A percentile compares a stretch with the other conserved stretches of the same genome.
phyloP scores from a whole-genome alignment of 129 eudicot genomes.

The Artemisia annua region DNA sequence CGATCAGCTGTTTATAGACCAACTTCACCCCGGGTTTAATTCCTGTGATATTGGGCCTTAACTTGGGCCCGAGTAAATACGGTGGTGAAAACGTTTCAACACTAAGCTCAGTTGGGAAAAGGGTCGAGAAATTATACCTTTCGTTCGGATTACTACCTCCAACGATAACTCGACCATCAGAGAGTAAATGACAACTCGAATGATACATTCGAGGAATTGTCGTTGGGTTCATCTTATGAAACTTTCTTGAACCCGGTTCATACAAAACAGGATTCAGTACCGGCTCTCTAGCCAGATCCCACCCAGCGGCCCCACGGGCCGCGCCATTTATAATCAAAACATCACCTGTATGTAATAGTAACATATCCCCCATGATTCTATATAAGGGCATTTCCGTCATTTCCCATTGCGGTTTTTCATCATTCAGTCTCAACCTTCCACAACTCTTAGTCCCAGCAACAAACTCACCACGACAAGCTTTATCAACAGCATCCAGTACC shows the following conservation, averaged over 20 bases:
- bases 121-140: constrained; percentile 39
- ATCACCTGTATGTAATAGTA: constrained; percentile 54
- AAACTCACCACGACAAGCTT: constrained; percentile 30
- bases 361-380: constrained; percentile 75
- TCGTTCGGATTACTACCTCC: constrained; percentile 61
- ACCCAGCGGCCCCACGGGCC: constrained; percentile 57
- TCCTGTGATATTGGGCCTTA: constrained; percentile 35
- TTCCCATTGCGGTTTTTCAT: constrained; percentile 48
- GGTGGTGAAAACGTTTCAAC: constrained; percentile 50
- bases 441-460: constrained; percentile 45
- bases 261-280: constrained; percentile 54
- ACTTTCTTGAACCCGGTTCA: constrained; percentile 32
- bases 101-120: constrained; percentile 48
- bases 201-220: constrained; percentile 61
- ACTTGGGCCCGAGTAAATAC: constrained; percentile 27
- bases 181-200: constrained; percentile 56
- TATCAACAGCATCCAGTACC: constrained; percentile 29
- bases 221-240: constrained; percentile 37
- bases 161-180: constrained; percentile 65
- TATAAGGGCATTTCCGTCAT: constrained; percentile 66
- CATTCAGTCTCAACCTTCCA: constrained; percentile 53
- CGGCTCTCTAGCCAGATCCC: constrained; percentile 55
- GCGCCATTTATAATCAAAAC: constrained; percentile 72
- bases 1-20: constrained; percentile 17
- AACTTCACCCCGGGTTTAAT: constrained; percentile 26